Conservation (phyloP, 177 flowering plant species). For the Vitis hybrid region DNA sequence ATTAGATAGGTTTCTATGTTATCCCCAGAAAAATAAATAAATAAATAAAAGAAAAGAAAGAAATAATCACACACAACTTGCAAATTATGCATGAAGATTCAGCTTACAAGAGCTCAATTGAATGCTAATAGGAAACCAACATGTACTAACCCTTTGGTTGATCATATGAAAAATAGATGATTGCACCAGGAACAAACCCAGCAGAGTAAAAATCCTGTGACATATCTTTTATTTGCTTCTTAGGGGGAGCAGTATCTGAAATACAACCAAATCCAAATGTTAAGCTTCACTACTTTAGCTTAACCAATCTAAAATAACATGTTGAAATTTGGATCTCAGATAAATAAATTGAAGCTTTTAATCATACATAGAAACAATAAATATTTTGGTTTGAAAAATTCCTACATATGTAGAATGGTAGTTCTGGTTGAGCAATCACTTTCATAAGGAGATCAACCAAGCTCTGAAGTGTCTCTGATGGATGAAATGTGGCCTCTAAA, state of each 20-base stretch:
- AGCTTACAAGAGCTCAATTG: too few species aligned
- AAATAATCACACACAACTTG: too few species aligned
- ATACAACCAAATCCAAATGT: conserved; percentile 10
- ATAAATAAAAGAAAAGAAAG: too few species aligned
- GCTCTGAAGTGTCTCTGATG: conserved; percentile 81
- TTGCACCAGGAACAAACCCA: conserved; percentile 93
- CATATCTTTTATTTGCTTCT: conserved; percentile 68
- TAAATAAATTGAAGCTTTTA: neutral
- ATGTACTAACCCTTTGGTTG: conserved; percentile 55
- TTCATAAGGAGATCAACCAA: conserved; percentile 68
- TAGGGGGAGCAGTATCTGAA: conserved; percentile 96
- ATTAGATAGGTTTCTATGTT: too few species aligned
- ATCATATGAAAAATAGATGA: conserved; percentile 83
- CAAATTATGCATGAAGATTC: too few species aligned
- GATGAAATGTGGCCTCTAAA: conserved; percentile 81
- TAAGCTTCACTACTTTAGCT: conserved; percentile 2
- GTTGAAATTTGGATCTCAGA: neutral
- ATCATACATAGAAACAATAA: neutral
- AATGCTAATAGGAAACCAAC: neutral
- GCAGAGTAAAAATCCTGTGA: conserved; percentile 81
- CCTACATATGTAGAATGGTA: conserved; percentile 85
- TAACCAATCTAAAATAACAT: neutral
- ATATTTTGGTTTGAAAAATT: neutral
- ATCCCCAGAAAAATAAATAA: too few species aligned
- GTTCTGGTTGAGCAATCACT: conserved; percentile 70